Evolutionary conservation across 768 basidiomycete genomes (phyloP).

Genomic region (Serendipita sp.): DNA sequence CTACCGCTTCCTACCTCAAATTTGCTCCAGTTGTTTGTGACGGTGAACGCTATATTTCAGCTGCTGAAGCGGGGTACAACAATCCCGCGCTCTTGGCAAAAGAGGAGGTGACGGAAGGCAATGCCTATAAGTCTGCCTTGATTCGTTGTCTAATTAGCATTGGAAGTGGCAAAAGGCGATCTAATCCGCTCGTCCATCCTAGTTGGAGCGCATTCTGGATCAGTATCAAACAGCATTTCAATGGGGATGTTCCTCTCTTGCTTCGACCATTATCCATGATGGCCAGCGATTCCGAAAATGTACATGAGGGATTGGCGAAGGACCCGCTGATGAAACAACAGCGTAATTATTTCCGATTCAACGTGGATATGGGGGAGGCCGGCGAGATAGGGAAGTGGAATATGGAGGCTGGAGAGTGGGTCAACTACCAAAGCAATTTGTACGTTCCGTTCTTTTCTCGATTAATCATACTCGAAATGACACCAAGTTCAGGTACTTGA

Average conservation of each 20-base stretch:
- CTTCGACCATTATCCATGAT: neutral
- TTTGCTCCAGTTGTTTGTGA: neutral
- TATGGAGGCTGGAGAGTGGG: no score
- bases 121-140: neutral
- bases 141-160: neutral
- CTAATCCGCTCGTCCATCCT: neutral
- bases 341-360: no score
- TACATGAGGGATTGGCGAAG: neutral
- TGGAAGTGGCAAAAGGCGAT: neutral
- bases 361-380: no score
- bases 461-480: no score
- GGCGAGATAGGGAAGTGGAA: no score
- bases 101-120: neutral
- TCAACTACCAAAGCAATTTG: no score
- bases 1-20: neutral
- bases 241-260: neutral
- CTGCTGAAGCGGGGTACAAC: neutral
- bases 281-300: neutral
- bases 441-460: no score
- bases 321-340: no score
- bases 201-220: neutral
- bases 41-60: neutral
- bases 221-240: neutral
- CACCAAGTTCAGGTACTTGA: no score
- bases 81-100: neutral